Evolutionary conservation across 1,284 basidiomycete species (phyloP), one percentile per base, ranked within the genome.

Genomic region (Exobasidium rhododendri): DNA sequence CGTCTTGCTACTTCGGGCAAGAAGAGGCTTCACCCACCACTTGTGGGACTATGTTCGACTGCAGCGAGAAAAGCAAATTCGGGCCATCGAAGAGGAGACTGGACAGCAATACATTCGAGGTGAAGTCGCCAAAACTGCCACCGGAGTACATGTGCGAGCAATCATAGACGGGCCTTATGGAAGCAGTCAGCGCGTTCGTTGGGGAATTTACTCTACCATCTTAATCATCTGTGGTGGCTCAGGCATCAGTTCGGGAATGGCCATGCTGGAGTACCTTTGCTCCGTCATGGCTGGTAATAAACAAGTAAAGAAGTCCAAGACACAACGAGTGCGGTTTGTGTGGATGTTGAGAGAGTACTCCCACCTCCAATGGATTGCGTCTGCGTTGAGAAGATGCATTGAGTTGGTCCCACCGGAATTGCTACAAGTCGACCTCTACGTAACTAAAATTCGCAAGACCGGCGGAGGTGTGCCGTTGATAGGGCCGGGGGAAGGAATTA

Each of bases 291-390:
- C 85, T 0, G 67, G 66, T 29, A 62, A 58, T 6, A 55, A 35
- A 26, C 31, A 29, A 59, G 57, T 46, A 57, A 20, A 56, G n/a
- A 45, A 24, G 10, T 59, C 57, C 45, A 71, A 53, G 64, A 68
- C 29, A 51, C 82, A 79, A 44, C 84, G 89, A 1, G 84, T 92
- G 0, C 83, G 90, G 26, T 91, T 93, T 68, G 85, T 92, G 2
- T 93, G 91, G 91, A 84, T 92, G 53, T 83, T 91, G 53, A 83
- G 89, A 56, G 91, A 92, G 75, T 91, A 88, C 74, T 85, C 89
- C 11, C 89, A 92, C 75, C 83, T 92, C 44, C 87, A 88, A 61
- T 92, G 91, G 91, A 87, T 88, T 58, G 89, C 90, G 0, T 83
- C 86, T 2, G 82, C 86, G 51, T 77, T 93, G 28, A 84, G 87